A percentile compares a stretch with the other conserved stretches of the same genome.
These are phyloP conservation scores for Globisporangium radiosum DNA, from an alignment of 352 stramenopile species.

Conservation along the genomic window DNA sequence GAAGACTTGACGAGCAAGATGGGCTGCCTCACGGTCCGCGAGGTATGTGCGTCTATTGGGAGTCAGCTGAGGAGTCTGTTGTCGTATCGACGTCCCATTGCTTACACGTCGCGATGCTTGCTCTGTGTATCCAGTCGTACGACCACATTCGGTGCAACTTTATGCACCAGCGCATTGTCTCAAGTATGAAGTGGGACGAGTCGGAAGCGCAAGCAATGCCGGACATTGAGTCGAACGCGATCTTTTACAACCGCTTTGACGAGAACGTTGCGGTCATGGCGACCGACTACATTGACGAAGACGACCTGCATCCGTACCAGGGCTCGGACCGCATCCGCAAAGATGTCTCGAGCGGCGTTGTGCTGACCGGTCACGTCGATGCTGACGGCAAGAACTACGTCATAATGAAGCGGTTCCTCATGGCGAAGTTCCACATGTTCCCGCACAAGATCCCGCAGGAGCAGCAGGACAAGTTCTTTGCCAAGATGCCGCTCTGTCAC, in stretches of 20 bases:
- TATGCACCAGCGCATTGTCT: constrained; percentile 75
- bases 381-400: constrained; percentile 55
- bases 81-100: too few relatives aligned
- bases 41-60: constrained; percentile 10
- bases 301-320: constrained; percentile 72
- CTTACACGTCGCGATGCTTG: not conserved
- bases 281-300: constrained; percentile 73
- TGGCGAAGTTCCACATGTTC: constrained; percentile 80
- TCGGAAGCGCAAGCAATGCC: constrained; percentile 36
- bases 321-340: constrained; percentile 67
- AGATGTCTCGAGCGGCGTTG: constrained; percentile 64
- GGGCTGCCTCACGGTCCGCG: constrained; percentile 53
- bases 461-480: constrained; percentile 52
- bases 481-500: constrained; percentile 47
- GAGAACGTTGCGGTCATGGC: constrained; percentile 59
- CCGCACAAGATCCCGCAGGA: constrained; percentile 64
- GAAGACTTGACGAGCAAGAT: constrained; percentile 47
- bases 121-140: constrained; percentile 26
- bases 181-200: constrained; percentile 60
- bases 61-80: too few relatives aligned
- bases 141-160: constrained; percentile 78
- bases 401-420: constrained; percentile 75
- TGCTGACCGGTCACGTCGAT: constrained; percentile 58
- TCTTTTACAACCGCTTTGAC: constrained; percentile 59
- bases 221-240: constrained; percentile 65